Base-by-base conservation (phyloP, 352 stramenopile genomes). In the Pythium graminicola region DNA sequence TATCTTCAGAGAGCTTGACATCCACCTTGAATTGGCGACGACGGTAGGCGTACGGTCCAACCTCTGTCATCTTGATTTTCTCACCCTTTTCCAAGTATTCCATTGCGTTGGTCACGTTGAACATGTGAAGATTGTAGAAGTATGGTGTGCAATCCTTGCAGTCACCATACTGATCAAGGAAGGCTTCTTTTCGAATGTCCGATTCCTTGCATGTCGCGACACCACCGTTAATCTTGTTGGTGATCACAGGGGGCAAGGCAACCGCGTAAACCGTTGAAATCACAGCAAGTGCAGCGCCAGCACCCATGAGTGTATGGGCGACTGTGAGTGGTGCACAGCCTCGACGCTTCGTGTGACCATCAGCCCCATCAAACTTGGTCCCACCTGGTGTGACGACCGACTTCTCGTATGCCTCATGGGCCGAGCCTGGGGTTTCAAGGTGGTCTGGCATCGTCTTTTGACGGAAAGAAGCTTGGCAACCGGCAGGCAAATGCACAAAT, bases 101-200 rank as follows among this genome's bases (percentile, higher is more conserved):
- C 52, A 86, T 71, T 22, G 76, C 73, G 65, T 88, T 90, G 52
- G 75, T 88, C 42, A 76, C 77, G 66, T 90, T 90, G 54, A 88
- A 71, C 71, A 87, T 74, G 55, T 67, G 72, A 7, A 87, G 33
- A 22, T 59, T 72, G 31, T 76, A 66, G 63, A 87, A 90, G 72
- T 84, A 88, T 17, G 80, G 80, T 57, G 69, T 73, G 63, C 80
- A 90, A 53, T 85, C 75, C 11, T 85, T 65, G 55, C 80, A 90
- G 67, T 90, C 75, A 55, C 76, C 72, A 64, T 85, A 88, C 35
- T 54, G 52, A 51, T 88, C 77, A 4, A 60, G 56, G 50, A 76
- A 90, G 11, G 39, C 45, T 27, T 72, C 57, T 35, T 84, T 74
- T 38, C 54, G 49, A 36, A 69, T 64, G 14, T 76, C 67, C 9